phyloP scores from a whole-genome alignment of 2,329 filamentous ascomycete genomes.

The Cercospora sp. region DNA sequence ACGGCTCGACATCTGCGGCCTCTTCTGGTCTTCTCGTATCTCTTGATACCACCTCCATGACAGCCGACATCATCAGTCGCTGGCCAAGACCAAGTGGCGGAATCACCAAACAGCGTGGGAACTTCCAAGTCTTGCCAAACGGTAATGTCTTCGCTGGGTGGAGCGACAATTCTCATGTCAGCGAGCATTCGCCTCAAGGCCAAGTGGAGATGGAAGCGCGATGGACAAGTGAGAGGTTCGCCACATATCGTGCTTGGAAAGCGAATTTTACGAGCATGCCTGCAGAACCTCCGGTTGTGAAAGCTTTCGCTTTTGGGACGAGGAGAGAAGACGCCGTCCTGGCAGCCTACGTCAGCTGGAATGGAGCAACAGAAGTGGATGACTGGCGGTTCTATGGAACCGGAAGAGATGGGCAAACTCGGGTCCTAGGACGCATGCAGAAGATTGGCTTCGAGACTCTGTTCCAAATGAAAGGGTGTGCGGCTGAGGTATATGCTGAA shows the following conservation, averaged over 20 bases:
- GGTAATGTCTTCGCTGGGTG: conserved; percentile 34
- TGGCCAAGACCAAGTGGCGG: conserved; percentile 39
- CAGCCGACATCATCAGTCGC: conserved; percentile 16
- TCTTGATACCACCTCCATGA: conserved; percentile 7
- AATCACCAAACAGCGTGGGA: conserved; percentile 38
- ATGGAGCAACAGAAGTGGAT: conserved; percentile 43
- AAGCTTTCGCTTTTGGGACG: conserved; percentile 37
- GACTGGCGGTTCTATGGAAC: conserved; percentile 38
- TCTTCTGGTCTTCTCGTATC: conserved; percentile 16
- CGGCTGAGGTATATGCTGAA: conserved; percentile 21
- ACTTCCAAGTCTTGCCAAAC: conserved; percentile 39
- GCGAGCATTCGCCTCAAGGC: conserved; percentile 9
- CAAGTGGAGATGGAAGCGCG: conserved; percentile 33
- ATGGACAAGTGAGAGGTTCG: conserved; percentile 38
- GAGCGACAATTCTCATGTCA: conserved; percentile 18
- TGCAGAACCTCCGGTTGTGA: conserved; percentile 31
- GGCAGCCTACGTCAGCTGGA: conserved; percentile 37
- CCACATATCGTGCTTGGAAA: conserved; percentile 45
- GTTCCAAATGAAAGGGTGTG: conserved; percentile 25
- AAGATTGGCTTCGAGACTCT: conserved; percentile 21
- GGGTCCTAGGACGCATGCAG: background rate
- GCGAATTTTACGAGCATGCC: conserved; percentile 37
- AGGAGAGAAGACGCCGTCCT: conserved; percentile 22
- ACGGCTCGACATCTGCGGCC: background rate
- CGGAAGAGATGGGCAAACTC: background rate